Conservation (phyloP, 2,329 filamentous ascomycete species). For the Bertia moriformis region DNA sequence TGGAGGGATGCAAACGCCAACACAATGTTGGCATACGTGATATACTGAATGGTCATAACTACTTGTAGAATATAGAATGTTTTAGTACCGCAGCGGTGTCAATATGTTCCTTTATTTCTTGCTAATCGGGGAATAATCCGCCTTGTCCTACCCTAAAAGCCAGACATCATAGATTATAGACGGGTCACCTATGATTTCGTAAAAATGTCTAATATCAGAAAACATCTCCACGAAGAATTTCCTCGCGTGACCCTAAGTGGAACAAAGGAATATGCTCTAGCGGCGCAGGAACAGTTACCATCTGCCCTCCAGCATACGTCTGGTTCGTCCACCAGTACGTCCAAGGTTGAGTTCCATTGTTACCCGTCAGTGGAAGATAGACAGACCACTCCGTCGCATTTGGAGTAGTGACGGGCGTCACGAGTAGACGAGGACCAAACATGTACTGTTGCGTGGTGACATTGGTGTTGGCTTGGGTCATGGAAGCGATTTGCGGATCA, state of each 20-base stretch:
- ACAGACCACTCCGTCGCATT: slow-evolving; percentile 19
- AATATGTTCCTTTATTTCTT: too few relatives aligned
- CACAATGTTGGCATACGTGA: too few relatives aligned
- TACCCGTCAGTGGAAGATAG: slow-evolving; percentile 14
- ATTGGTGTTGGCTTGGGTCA: slow-evolving; percentile 13
- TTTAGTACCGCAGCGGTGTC: too few relatives aligned
- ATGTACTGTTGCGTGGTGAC: slow-evolving; percentile 21
- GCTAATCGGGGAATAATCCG: too few relatives aligned
- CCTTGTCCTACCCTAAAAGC: too few relatives aligned
- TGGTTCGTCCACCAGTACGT: slow-evolving; percentile 23
- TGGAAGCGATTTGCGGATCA: slow-evolving; percentile 7
- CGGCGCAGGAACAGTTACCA: slow-evolving; percentile 3
- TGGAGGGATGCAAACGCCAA: too few relatives aligned
- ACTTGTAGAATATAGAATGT: too few relatives aligned
- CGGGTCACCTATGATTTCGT: too few relatives aligned
- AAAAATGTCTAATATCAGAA: too few relatives aligned
- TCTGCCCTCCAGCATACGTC: slow-evolving; percentile 19
- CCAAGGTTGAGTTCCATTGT: slow-evolving; percentile 13
- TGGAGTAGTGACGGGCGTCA: slow-evolving; percentile 17
- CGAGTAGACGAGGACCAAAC: slow-evolving; percentile 18
- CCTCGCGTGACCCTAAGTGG: background rate
- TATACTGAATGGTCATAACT: too few relatives aligned
- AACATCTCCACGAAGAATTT: background rate
- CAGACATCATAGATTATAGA: too few relatives aligned
- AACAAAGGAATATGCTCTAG: background rate